These are phyloP conservation scores for Podaxis sp. DNA, from an alignment of 768 basidiomycete genomes.

Conservation along the genomic window DNA sequence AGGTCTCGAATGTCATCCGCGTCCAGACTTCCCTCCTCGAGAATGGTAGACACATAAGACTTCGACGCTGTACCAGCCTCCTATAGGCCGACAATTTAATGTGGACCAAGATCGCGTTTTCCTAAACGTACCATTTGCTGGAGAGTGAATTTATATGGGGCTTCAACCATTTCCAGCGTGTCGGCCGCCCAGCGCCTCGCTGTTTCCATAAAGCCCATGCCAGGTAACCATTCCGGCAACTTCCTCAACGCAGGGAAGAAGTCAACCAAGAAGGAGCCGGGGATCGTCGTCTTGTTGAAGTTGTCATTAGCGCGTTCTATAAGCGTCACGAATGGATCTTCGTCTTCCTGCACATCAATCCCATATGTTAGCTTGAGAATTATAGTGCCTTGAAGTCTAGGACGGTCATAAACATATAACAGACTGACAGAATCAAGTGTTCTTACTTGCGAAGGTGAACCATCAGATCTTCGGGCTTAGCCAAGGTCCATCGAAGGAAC, in stretches of 20 bases:
- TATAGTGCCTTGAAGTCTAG: constrained; percentile 50
- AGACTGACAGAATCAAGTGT: not conserved
- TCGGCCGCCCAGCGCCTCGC: constrained; percentile 42
- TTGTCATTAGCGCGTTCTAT: constrained; percentile 52
- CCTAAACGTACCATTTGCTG: constrained; percentile 42
- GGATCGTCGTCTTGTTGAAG: constrained; percentile 48
- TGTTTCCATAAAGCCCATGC: constrained; percentile 49
- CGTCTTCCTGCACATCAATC: constrained; percentile 50
- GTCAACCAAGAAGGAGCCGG: constrained; percentile 48
- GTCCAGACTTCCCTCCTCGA: constrained; percentile 36
- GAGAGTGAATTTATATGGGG: constrained; percentile 44
- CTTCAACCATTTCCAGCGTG: constrained; percentile 38
- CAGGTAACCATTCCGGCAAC: constrained; percentile 59
- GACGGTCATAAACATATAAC: constrained; percentile 1
- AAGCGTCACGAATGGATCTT: constrained; percentile 51
- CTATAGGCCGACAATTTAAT: constrained; percentile 24
- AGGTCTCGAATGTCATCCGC: constrained; percentile 36
- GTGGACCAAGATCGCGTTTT: no score
- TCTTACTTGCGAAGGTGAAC: constrained; percentile 43
- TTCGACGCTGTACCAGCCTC: constrained; percentile 39
- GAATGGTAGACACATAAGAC: constrained; percentile 43
- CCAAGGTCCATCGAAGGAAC: constrained; percentile 37
- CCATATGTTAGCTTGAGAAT: constrained; percentile 58
- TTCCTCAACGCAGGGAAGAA: constrained; percentile 41
- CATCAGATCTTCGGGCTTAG: constrained; percentile 30